Percentiles rank a stretch among this genome's conserved stretches.
These are phyloP conservation scores for Trichosporon sp. DNA, from an alignment of 1,284 basidiomycete genomes.

Conservation along the genomic window DNA sequence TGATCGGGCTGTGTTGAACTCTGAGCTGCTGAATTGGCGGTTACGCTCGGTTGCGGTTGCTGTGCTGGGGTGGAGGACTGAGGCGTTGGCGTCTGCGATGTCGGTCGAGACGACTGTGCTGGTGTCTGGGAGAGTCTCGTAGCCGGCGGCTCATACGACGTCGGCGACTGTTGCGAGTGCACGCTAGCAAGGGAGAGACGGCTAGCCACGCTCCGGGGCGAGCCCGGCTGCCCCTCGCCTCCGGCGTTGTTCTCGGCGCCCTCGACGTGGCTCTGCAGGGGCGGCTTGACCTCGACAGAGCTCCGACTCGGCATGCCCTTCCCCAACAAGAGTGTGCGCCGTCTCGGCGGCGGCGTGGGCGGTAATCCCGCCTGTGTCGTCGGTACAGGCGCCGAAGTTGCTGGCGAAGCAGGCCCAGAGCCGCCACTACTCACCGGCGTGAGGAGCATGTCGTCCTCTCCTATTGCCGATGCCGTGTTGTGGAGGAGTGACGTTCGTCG, in stretches of 20 bases:
- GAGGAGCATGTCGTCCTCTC: background rate
- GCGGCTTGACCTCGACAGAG: background rate
- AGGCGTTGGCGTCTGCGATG: background rate
- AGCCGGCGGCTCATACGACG: background rate
- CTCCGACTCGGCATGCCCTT: background rate
- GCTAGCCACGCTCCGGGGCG: background rate
- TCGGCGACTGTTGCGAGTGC: background rate
- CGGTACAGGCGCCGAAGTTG: background rate
- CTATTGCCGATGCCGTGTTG: too few species aligned
- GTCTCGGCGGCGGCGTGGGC: background rate
- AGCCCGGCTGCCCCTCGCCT: background rate
- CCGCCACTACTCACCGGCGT: background rate
- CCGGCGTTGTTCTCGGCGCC: background rate
- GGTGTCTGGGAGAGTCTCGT: background rate
- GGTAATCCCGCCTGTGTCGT: background rate
- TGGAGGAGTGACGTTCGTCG: background rate
- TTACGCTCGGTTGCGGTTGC: too few species aligned
- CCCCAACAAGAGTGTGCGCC: background rate
- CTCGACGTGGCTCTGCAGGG: background rate
- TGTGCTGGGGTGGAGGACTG: background rate
- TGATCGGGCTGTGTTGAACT: background rate
- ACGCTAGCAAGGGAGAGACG: background rate
- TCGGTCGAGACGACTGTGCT: background rate
- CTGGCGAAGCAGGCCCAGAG: background rate
- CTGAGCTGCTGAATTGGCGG: too few species aligned